Evolutionary conservation across 2,329 filamentous ascomycete species (phyloP), one percentile per base, ranked within the genome.

Genomic region (Trichoderma sp.): DNA sequence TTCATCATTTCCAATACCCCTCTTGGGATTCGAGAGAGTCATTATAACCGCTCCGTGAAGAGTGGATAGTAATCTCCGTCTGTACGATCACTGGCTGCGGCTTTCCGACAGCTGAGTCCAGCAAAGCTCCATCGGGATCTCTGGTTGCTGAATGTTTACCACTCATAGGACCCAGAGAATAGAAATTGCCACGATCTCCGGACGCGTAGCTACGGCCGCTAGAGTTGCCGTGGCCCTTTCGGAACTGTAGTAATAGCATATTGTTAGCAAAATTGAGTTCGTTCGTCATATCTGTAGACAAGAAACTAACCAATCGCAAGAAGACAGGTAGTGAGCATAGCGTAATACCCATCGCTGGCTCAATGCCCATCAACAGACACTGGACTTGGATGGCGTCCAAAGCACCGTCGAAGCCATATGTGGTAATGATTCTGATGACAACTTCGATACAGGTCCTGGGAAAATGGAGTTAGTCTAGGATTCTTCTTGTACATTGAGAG

Each of bases 281-380:
- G 5, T 19, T 16, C 8, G 4, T 49, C 8, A 6, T 37, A 16
- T n/a, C 1, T n/a, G 27, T 24, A 27, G 24, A n/a, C 7, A 4
- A 29, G 29, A n/a, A 1, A 66, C 63, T 29, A 47, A 66, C 63
- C 31, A 66, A 16, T 49, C 63, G 37, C 5, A 66, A 55, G 27
- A 66, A 66, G 7, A 66, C 63, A 14, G 63, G 63, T 10, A 66
- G 47, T 11, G 37, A 66, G 16, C 63, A 66, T n/a, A 66, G 63
- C n/a, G 63, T 66, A 6, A 66, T 66, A 3, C 63, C 63, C 63
- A 66, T 66, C 7, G 63, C 55, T 14, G 63, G 63, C 53, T 66
- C 63, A 55, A 66, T 66, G 27, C 63, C 63, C 63, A 66, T 66
- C 21, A 66, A 56, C 0, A 66, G 14, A 16, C 31, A 43, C 35